Base-by-base conservation (phyloP, 1,284 basidiomycete species). In the Pseudozyma sp. region DNA sequence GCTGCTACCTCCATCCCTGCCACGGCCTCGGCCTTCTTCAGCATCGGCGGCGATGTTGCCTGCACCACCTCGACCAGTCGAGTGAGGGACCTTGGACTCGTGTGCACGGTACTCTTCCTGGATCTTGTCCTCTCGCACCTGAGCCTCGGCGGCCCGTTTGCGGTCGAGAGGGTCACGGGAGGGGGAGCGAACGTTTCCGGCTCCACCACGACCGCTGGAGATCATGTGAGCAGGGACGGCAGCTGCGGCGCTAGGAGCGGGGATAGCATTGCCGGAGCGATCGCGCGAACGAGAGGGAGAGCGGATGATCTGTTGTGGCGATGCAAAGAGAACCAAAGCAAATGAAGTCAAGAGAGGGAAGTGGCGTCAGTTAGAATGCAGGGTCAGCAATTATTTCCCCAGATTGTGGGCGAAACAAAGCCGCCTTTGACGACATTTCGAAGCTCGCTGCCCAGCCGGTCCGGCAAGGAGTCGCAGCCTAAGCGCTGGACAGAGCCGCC, bases 111-210 rank as follows among this genome's bases (percentile, higher is more conserved):
- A 76, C 35, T 76, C 73, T 48, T 76, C 73, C 59, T 89, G 89
- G 11, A 87, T 85, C 57, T 73, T 67, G 18, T 66, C 62, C 55
- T 80, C 70, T 39, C 63, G 52, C 4, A 64, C 74, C 54, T 77
- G 69, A 5, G 71, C 62, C 31, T 76, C 69, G 40, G 77, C 80
- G 19, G 53, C 58, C 21, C 68, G 58, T 79, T 86, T 4, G 2
- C 87, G 84, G 40, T 85, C 84, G n/a, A 71, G 62, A 40, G 87
- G 85, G 50, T 90, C 89, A 47, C 89, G 88, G 16, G 91, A 91
- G 0, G 90, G 90, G 4, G 91, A 90, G 52, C 90, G 90, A 42
- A 93, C 89, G 86, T 93, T 93, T 45, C 92, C 92, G 18, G 88
- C 89, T 31, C 92, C 92, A 40, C 92, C 92, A 38, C 92, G 89